Evolutionary conservation across 2,329 filamentous ascomycete species (phyloP), one percentile per base, ranked within the genome.

Genomic region (Exophiala oligosperma): DNA sequence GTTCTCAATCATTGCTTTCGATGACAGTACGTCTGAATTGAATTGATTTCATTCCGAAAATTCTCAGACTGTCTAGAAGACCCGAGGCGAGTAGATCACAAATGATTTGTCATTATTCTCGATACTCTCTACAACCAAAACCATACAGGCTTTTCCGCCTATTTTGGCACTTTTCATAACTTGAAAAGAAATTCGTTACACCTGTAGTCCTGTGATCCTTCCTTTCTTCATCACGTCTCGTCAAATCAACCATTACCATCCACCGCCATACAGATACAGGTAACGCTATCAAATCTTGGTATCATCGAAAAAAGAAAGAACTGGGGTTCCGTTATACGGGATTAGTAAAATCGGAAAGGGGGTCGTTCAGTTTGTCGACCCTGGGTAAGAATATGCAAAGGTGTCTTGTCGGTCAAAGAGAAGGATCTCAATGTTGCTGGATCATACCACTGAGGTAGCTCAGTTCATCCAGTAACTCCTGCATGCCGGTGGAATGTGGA

Each of bases 371-470:
- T 35, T 35, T 35, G 7, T 35, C 32, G 37, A 38, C 12, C 21
- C 28, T 24, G 28, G 37, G 37, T 26, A 29, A 49, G n/a, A 37
- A 32, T 35, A 37, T 32, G 17, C 9, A 32, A 17, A 46, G 26
- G 5, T 46, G 9, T 12, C 17, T 41, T 46, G 17, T 46, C 26
- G 43, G 21, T 24, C 43, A 46, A 9, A 4, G 4, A 6, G 14
- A 9, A 23, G 8, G 43, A 23, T 38, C 38, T 83, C 79, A 59
- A 63, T 60, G 48, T 6, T 62, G 62, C 23, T 62, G 63, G 35
- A 82, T 81, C 58, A 79, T 72, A 53, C 74, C 73, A 24, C 77
- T 77, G 41, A 82, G 68, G 66, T 82, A 82, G 54, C 78, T 77
- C 68, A 82, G 69, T 60, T 82, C 79, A 61, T 77, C 75, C 65